These are phyloP conservation scores for Persicaria maculosa DNA, from an alignment of 148 eudicot genomes.

Conservation along the genomic window DNA sequence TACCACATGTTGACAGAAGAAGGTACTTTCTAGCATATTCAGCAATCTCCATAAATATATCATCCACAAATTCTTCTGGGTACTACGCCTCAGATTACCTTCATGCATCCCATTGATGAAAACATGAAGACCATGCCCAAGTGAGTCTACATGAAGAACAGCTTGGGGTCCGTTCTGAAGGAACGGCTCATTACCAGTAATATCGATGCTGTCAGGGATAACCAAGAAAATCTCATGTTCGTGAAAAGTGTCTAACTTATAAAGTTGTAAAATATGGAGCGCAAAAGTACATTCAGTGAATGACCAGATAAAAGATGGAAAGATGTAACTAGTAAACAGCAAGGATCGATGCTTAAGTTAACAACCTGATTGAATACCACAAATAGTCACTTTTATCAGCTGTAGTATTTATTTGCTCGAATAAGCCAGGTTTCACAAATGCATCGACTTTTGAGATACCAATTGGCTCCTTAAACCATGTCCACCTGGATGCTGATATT, in stretches of 20 bases:
- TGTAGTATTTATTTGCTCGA: conserved; percentile 90
- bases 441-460: conserved; percentile 66
- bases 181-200: conserved; percentile 55
- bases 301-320: neutral
- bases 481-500: conserved; percentile 52
- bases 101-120: conserved; percentile 66
- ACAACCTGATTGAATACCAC: conserved; percentile 89
- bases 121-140: conserved; percentile 79
- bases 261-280: neutral
- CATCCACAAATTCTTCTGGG: neutral
- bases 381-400: conserved; percentile 87
- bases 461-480: conserved; percentile 72
- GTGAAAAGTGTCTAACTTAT: neutral
- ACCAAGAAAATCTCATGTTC: neutral
- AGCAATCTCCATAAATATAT: too few relatives aligned
- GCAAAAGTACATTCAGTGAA: neutral
- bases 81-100: conserved; percentile 32
- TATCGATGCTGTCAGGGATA: conserved; percentile 36
- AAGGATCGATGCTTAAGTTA: neutral
- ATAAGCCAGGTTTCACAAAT: conserved; percentile 48
- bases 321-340: too few relatives aligned
- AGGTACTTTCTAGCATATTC: too few relatives aligned
- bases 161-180: conserved; percentile 65
- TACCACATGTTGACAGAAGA: too few relatives aligned
- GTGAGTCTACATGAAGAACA: conserved; percentile 66